These are phyloP conservation scores for Remersonia thermophila DNA, from an alignment of 2,329 filamentous ascomycete genomes.

Conservation along the genomic window DNA sequence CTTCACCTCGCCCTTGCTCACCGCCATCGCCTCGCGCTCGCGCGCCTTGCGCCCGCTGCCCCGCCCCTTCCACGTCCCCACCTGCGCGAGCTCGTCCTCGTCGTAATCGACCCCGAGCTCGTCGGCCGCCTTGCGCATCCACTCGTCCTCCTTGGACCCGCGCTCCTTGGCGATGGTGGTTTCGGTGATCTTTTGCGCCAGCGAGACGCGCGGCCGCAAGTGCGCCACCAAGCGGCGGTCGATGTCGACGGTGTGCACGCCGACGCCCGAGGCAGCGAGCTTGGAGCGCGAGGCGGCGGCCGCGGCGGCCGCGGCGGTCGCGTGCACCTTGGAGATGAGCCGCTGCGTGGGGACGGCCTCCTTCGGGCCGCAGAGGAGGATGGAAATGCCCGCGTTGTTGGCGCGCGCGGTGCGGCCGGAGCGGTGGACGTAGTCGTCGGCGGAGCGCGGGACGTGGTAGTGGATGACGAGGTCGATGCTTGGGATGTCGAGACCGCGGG, in stretches of 20 bases:
- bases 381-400: slow-evolving; percentile 61
- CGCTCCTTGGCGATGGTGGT: slow-evolving; percentile 77
- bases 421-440: slow-evolving; percentile 89
- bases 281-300: slow-evolving; percentile 23
- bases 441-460: slow-evolving; percentile 85
- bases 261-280: slow-evolving; percentile 35
- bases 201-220: slow-evolving; percentile 61
- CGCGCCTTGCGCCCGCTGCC: slow-evolving; percentile 63
- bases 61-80: slow-evolving; percentile 50
- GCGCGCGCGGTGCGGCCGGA: slow-evolving; percentile 90
- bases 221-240: slow-evolving; percentile 67
- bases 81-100: slow-evolving; percentile 65
- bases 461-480: slow-evolving; percentile 82
- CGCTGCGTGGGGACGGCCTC: slow-evolving; percentile 77
- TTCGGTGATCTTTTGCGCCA: slow-evolving; percentile 84
- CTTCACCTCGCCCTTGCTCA: slow-evolving; percentile 64
- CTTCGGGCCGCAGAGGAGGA: slow-evolving; percentile 82
- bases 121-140: slow-evolving; percentile 73
- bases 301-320: slow-evolving; percentile 33
- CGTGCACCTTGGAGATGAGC: slow-evolving; percentile 79
- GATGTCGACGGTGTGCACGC: slow-evolving; percentile 70
- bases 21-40: slow-evolving; percentile 53
- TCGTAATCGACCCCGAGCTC: slow-evolving; percentile 93
- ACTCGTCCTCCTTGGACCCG: slow-evolving; percentile 68
- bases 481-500: slow-evolving; percentile 85